Base-by-base conservation (phyloP, 192 early-diverging fungal species). In the Backusella sp. region DNA sequence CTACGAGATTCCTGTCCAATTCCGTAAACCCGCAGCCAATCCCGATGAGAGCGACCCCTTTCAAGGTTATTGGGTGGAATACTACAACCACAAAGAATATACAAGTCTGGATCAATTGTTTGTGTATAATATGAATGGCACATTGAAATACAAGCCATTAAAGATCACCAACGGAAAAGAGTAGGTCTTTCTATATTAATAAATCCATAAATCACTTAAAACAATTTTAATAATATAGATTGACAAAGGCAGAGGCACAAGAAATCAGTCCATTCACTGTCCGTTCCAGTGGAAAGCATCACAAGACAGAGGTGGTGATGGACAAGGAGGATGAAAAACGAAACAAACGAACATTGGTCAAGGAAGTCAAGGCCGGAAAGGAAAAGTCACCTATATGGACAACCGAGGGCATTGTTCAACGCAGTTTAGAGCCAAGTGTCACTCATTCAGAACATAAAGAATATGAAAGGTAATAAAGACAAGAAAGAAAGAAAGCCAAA, bases 41-140 rank as follows among this genome's bases (percentile, higher is more conserved):
- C 72, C 73, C 2, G 79, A 81, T 39, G 80, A 82, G 70, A 72
- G 73, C 23, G 76, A 87, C 41, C 81, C 30, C 26, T 77, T 21
- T 79, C 87, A 90, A 46, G 90, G 83, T 9, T 94, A 91, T 71
- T 97, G 95, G 89, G 85, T 86, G 19, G 94, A 96, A 76, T 97
- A 98, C 80, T 99, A 98, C 79, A 87, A 88, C 14, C 96, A 95
- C 3, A 85, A 86, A 41, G 79, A 87, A 37, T 91, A 92, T 68
- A 96, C 96, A 0, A 89, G 91, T 0, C 91, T 98, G 46, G 90
- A 90, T 49, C 73, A 81, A 21, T 76, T 97, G 23, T 98, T 97
- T 85, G 90, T 94, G 1, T 93, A 87, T 68, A 93, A 90, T 68
- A 97, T 99, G 85, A 95, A 94, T 79, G 94, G 93, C 59, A 95